Evolutionary conservation across 78 protist genomes (phyloP).

Genomic region (Dictyostelium brefeldianum): DNA sequence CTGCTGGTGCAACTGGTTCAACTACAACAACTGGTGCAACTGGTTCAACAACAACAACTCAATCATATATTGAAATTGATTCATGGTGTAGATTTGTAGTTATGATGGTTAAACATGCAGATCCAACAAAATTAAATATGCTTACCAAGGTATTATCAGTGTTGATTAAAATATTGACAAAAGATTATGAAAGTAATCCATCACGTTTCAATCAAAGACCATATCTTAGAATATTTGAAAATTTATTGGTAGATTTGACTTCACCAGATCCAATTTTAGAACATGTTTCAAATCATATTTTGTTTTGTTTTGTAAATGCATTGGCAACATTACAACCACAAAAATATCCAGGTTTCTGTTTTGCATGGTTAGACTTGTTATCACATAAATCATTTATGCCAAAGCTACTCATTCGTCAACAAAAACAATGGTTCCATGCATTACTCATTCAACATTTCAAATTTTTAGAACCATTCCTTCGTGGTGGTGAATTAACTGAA

Average conservation of each 20-base stretch:
- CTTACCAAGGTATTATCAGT: slow-evolving; percentile 73
- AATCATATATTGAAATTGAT: slow-evolving; percentile 79
- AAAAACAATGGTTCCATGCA: slow-evolving; percentile 89
- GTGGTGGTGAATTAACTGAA: slow-evolving; percentile 85
- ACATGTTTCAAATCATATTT: slow-evolving; percentile 48
- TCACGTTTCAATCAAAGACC: slow-evolving; percentile 94
- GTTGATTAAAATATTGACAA: slow-evolving; percentile 54
- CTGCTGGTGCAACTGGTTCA: background rate
- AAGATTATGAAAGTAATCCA: slow-evolving; percentile 76
- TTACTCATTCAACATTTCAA: slow-evolving; percentile 91
- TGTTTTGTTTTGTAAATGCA: slow-evolving; percentile 84
- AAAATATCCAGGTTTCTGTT: slow-evolving; percentile 96
- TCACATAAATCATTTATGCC: slow-evolving; percentile 97
- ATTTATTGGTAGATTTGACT: slow-evolving; percentile 85
- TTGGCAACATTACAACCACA: slow-evolving; percentile 91
- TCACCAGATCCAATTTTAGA: slow-evolving; percentile 87
- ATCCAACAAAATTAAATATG: slow-evolving; percentile 52
- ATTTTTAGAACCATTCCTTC: slow-evolving; percentile 95
- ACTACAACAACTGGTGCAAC: slow-evolving; percentile 7
- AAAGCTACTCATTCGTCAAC: slow-evolving; percentile 85
- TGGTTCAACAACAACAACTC: slow-evolving; percentile 1
- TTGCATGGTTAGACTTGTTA: slow-evolving; percentile 98
- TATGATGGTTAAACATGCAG: slow-evolving; percentile 87
- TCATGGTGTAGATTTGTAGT: slow-evolving; percentile 89
- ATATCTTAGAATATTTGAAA: slow-evolving; percentile 88